Conservation (phyloP, 208 protist genomes). For the Acanthamoeba divionensis region DNA sequence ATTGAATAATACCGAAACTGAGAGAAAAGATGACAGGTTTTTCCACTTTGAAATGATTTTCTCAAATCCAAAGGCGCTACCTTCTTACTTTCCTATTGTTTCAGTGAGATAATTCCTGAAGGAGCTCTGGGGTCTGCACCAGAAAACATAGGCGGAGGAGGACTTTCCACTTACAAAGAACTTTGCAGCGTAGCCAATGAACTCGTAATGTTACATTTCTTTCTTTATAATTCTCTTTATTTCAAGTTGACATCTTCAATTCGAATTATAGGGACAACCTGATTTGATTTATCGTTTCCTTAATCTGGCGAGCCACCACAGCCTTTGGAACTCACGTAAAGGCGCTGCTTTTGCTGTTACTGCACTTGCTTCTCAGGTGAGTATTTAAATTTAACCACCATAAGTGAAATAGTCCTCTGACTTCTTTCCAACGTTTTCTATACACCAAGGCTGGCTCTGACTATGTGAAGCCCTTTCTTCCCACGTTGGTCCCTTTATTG, state of each 20-base stretch:
- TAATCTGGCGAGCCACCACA: conserved; percentile 68
- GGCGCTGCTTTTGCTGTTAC: conserved; percentile 70
- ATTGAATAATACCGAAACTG: not conserved
- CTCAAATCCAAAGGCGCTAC: conserved; percentile 27
- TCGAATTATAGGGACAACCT: conserved; percentile 54
- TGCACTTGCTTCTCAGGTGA: conserved; percentile 28
- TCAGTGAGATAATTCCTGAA: conserved; percentile 58
- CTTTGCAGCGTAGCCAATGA: conserved; percentile 61
- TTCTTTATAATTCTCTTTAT: not conserved
- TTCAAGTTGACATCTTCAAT: too few species aligned
- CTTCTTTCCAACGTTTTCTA: too few species aligned
- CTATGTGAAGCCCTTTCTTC: conserved; percentile 59
- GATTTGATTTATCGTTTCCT: conserved; percentile 72
- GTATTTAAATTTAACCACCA: not conserved
- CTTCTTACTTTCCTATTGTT: not conserved
- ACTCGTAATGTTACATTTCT: not conserved
- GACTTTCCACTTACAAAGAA: conserved; percentile 68
- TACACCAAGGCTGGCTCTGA: conserved; percentile 39
- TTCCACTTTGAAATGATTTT: not conserved
- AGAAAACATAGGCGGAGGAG: conserved; percentile 4
- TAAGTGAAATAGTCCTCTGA: too few species aligned
- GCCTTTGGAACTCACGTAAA: conserved; percentile 73
- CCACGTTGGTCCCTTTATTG: conserved; percentile 57
- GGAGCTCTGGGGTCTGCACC: conserved; percentile 41
- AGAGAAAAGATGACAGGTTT: conserved; percentile 47